Evolutionary conservation across 306 rosid species (phyloP).

Genomic region (Parietaria judaica): DNA sequence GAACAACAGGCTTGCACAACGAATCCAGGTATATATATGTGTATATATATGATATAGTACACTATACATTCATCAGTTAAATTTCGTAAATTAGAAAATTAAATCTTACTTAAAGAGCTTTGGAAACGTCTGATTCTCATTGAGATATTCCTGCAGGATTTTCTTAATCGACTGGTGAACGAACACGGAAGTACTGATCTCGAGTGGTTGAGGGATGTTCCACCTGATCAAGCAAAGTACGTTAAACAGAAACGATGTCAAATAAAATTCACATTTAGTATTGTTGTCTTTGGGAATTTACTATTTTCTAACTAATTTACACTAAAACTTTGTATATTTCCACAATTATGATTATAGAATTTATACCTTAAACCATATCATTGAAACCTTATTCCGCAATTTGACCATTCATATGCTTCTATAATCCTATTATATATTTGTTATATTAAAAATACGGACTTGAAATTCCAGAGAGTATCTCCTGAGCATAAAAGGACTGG

Average conservation of each 20-base stretch:
- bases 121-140: constrained; percentile 18
- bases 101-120: too few relatives aligned
- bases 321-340: too few relatives aligned
- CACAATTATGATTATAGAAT: too few relatives aligned
- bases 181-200: constrained; percentile 82
- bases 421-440: neutral
- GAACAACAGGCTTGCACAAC: constrained; percentile 85
- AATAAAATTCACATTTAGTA: neutral
- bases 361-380: too few relatives aligned
- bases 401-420: too few relatives aligned
- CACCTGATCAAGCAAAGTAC: constrained; percentile 96
- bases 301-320: neutral
- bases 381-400: too few relatives aligned
- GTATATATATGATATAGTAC: neutral
- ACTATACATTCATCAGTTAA: constrained; percentile 8
- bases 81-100: neutral
- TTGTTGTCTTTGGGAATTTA: neutral
- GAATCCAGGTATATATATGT: constrained; percentile 61
- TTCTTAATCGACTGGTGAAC: constrained; percentile 72
- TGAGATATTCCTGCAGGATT: constrained; percentile 53
- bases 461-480: constrained; percentile 68
- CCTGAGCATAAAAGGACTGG: constrained; percentile 87
- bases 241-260: constrained; percentile 19
- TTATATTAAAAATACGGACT: neutral
- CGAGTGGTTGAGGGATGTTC: constrained; percentile 97